Base-by-base conservation (phyloP, 768 basidiomycete genomes). In the Podaxis pistillaris region DNA sequence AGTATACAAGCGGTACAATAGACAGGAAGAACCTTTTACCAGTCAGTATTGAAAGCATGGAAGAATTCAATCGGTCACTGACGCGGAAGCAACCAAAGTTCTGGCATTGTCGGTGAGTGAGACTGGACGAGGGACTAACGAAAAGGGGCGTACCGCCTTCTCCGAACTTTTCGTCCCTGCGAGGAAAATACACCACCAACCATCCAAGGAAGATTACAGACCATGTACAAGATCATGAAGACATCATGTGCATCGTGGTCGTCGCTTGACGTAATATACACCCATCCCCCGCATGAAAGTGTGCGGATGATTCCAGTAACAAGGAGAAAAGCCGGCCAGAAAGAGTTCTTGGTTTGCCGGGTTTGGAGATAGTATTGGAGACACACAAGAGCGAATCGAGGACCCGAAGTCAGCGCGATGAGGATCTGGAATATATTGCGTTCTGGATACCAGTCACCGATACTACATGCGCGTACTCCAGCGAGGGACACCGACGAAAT, bases 381-480 rank as follows among this genome's bases (percentile, higher is more conserved):
- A 26, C 80, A 75, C 3, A 90, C 83, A 22, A 92, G 79, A 15
- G 80, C 82, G 60, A 93, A 86, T 2, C 93, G 86, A 0, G 91
- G 92, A n/a, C 90, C 87, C 54, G 93, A 87, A 36, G 91, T 92
- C 30, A 95, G 71, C 17, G 94, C 94, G 66, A 96, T 95, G 51
- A 95, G 77, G 38, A 95, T 84, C 65, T 96, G 94, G 68, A 94
- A 96, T 44, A 93, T 71, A 64, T 86, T 92, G 46, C 91, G 80
- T 66, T 95, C 91, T 38, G 92, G 93, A 65, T 89, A 92, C 89
- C 91, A 93, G 76, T 96, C 94, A 2, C 94, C 94, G 58, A 95
- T 91, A 5, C 92, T 94, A 47, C 37, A 30, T 9, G 40, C 41
- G 37, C 6, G 47, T 46, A 12, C 38, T 12, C n/a, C 28, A 61